These are phyloP conservation scores for Babesia ovis DNA, from an alignment of 169 alveolate species.

Conservation along the genomic window DNA sequence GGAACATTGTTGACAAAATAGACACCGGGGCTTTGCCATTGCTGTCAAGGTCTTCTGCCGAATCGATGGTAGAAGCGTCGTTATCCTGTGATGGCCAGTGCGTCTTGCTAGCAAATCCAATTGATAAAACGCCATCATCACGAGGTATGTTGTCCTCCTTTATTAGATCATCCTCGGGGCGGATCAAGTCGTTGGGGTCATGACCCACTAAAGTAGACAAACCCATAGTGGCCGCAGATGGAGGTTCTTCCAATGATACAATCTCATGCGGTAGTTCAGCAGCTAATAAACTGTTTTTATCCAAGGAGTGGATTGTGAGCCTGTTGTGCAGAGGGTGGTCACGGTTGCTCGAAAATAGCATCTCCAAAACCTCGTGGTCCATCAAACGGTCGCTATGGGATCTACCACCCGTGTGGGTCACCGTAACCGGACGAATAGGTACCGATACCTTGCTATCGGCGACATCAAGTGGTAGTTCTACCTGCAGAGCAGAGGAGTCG, in stretches of 20 bases:
- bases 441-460: not conserved
- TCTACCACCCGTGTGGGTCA: not conserved
- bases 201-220: not conserved
- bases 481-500: not conserved
- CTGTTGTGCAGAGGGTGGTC: slow-evolving; percentile 50
- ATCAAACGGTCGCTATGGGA: not conserved
- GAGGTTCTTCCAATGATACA: slow-evolving; percentile 31
- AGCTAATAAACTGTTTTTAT: slow-evolving; percentile 41
- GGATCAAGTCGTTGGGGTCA: slow-evolving; percentile 12
- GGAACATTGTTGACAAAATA: slow-evolving; percentile 16
- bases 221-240: not conserved
- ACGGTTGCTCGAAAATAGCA: slow-evolving; percentile 1
- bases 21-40: not conserved
- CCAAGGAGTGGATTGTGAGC: slow-evolving; percentile 44
- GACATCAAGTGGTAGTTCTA: not conserved
- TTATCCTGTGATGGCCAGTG: slow-evolving; percentile 24
- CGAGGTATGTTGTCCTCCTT: slow-evolving; percentile 23
- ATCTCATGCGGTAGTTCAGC: slow-evolving; percentile 60
- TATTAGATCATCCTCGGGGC: slow-evolving; percentile 10
- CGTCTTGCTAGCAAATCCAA: slow-evolving; percentile 51
- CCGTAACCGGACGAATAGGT: slow-evolving; percentile 14
- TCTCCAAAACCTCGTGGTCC: slow-evolving; percentile 45
- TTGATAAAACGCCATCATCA: slow-evolving; percentile 44
- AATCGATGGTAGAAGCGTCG: slow-evolving; percentile 44
- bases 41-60: slow-evolving; percentile 7